Evolutionary conservation across 2,329 filamentous ascomycete genomes (phyloP), one percentile per base, ranked within the genome.

Genomic region (Sporothrix schenckii): DNA sequence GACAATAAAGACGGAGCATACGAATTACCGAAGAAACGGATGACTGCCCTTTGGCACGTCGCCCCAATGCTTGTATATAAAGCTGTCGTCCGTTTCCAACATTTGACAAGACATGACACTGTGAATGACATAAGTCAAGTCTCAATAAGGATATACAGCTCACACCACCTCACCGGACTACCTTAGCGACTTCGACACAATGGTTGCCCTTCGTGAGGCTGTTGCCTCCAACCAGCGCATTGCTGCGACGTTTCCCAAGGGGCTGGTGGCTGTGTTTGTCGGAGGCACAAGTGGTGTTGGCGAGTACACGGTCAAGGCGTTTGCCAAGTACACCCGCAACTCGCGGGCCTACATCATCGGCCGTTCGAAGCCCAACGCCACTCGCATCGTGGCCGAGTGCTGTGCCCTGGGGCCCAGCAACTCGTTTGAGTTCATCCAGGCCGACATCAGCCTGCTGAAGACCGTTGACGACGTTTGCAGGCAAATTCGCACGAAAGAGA

Each of bases 251-350:
- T 78, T 83, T 2, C 80, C 79, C 5, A 67, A 77, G 2, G 77
- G 79, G 14, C 77, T 85, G 6, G 81, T 85, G 10, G 83, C 81
- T 16, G 81, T 86, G 70, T 86, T 86, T 72, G 80, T 83, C 9
- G 84, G 85, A 27, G 84, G 78, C 24, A 86, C 84, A 4, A 83
- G 79, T 39, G 84, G 85, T 50, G 82, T 87, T 61, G 84, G 85
- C 56, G 82, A 84, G 73, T 78, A 77, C 54, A 82, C 84, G 0
- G 74, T 86, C 4, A 81, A 81, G 70, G 75, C 80, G 4, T 83
- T 86, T 61, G 50, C 50, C 34, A 65, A 70, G 44, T 73, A 82
- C 68, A 77, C 82, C 34, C 70, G 73, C 3, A 76, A 78, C 5
- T 83, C 83, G 0, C 79, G 77, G 3, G 79, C 83, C 34, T 85